Evolutionary conservation across 345 rosid species (phyloP).

Genomic region (Garcia nutans): DNA sequence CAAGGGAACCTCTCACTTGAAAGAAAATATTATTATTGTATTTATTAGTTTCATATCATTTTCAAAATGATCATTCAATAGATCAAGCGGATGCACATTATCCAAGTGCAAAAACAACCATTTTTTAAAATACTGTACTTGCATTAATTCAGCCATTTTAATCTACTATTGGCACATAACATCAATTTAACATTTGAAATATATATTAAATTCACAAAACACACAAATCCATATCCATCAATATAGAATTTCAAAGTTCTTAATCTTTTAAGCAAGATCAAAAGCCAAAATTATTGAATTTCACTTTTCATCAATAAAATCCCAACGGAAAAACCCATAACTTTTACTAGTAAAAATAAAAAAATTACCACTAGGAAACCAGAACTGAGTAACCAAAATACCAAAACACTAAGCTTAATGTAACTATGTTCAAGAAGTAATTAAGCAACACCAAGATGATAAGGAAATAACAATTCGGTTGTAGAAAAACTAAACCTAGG

Average conservation of each 20-base stretch:
- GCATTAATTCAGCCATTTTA: too few species aligned
- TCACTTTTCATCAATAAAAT: background rate
- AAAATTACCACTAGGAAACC: too few species aligned
- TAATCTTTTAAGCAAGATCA: background rate
- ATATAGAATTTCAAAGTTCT: background rate
- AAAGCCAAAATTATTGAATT: background rate
- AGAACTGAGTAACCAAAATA: too few species aligned
- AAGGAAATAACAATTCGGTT: conserved; percentile 90
- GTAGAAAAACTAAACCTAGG: conserved; percentile 97
- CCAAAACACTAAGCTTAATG: conserved; percentile 89
- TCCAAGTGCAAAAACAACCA: background rate
- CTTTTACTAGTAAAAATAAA: too few species aligned
- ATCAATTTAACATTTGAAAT: too few species aligned
- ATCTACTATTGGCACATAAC: too few species aligned
- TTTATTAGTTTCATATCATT: background rate
- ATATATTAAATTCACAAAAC: too few species aligned
- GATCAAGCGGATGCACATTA: background rate
- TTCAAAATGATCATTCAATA: too few species aligned
- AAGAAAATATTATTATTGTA: background rate
- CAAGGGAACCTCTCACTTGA: background rate
- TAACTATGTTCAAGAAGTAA: conserved; percentile 81
- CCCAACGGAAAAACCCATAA: background rate
- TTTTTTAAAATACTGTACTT: background rate
- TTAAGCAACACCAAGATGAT: conserved; percentile 89
- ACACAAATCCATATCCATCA: background rate